Conservation (phyloP, 306 rosid species). For the Begonia masoniana region DNA sequence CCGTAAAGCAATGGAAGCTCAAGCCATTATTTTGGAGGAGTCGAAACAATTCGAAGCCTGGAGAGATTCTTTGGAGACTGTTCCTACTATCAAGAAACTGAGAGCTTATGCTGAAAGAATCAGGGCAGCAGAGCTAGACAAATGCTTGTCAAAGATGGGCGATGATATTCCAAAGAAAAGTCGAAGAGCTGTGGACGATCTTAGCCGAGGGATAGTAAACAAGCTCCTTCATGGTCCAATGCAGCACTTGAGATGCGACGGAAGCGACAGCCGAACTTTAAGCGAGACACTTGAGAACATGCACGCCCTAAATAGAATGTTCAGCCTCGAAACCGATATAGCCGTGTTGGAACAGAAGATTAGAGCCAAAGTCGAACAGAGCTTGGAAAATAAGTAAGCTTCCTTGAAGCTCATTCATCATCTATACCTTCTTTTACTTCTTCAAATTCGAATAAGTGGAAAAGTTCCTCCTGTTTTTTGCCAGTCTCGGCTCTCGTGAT, state of each 20-base stretch:
- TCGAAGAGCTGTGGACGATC: conserved; percentile 85
- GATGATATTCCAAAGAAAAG: conserved; percentile 87
- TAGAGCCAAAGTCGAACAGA: conserved; percentile 94
- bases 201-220: conserved; percentile 91
- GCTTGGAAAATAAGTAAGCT: conserved; percentile 43
- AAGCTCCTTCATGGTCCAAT: conserved; percentile 97
- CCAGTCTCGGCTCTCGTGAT: conserved; percentile 8
- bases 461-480: conserved; percentile 20
- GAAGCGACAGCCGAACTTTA: conserved; percentile 83
- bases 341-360: conserved; percentile 82
- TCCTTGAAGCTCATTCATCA: conserved; percentile 16
- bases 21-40: conserved; percentile 73
- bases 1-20: conserved; percentile 94
- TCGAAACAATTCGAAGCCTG: conserved; percentile 92
- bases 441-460: conserved; percentile 34
- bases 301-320: conserved; percentile 98
- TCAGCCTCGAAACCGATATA: conserved; percentile 85
- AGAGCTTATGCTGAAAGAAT: conserved; percentile 96
- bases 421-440: conserved; percentile 21
- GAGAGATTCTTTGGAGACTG: conserved; percentile 98
- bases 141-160: conserved; percentile 93
- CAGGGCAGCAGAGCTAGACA: conserved; percentile 84
- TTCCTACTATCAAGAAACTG: conserved; percentile 90
- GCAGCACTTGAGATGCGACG: conserved; percentile 97
- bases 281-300: conserved; percentile 92